Conservation (phyloP, 2,329 filamentous ascomycete species). For the Fusarium sp. region DNA sequence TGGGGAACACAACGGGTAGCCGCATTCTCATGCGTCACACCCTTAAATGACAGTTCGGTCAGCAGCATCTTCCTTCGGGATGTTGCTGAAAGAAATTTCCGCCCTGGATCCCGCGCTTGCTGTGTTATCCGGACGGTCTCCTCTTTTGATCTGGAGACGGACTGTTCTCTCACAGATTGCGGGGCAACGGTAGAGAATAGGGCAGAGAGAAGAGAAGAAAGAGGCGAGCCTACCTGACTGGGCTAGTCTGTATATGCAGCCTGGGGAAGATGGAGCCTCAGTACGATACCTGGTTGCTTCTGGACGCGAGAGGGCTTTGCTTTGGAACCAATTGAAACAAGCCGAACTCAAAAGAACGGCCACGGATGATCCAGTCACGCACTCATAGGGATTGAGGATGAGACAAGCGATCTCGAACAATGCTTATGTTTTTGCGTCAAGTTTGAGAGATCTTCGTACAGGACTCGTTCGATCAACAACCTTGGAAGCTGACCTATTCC, state of each 20-base stretch:
- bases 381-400: slow-evolving; percentile 3
- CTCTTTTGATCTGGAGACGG: slow-evolving; percentile 15
- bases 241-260: slow-evolving; percentile 18
- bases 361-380: slow-evolving; percentile 7
- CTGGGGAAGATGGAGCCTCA: slow-evolving; percentile 3
- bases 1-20: slow-evolving; percentile 28
- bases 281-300: slow-evolving; percentile 23
- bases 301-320: slow-evolving; percentile 31
- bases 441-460: slow-evolving; percentile 10
- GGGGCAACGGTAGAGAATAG: slow-evolving; percentile 17
- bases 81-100: slow-evolving; percentile 45
- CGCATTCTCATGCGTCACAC: slow-evolving; percentile 35
- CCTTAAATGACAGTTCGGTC: slow-evolving; percentile 47
- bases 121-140: slow-evolving; percentile 18
- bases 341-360: slow-evolving; percentile 36
- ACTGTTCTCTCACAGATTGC: slow-evolving; percentile 16
- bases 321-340: slow-evolving; percentile 40
- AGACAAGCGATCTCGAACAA: slow-evolving; percentile 29
- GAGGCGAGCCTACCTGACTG: slow-evolving; percentile 27
- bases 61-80: slow-evolving; percentile 42
- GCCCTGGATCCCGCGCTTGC: slow-evolving; percentile 33
- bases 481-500: slow-evolving; percentile 6
- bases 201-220: slow-evolving; percentile 11
- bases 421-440: slow-evolving; percentile 6
- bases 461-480: not conserved